Conservation (phyloP, 371 early-diverging fungal species). For the Apophysomyces trapeziformis region DNA sequence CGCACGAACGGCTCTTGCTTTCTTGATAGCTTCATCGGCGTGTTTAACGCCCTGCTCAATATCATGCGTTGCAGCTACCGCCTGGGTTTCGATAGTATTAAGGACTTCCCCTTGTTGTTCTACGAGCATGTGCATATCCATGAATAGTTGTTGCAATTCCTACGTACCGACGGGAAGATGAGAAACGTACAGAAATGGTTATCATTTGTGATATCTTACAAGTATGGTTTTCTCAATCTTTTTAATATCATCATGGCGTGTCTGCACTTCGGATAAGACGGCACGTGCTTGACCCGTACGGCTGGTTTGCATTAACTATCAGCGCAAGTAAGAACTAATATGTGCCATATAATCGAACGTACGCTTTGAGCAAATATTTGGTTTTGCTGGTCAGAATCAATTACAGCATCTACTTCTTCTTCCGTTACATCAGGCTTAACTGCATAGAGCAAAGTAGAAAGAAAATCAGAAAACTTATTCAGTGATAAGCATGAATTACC, state of each 20-base stretch:
- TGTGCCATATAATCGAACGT: constrained; percentile 8
- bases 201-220: constrained; percentile 33
- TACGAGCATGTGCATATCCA: constrained; percentile 88
- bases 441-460: constrained; percentile 7
- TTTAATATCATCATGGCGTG: constrained; percentile 84
- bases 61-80: constrained; percentile 63
- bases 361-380: constrained; percentile 85
- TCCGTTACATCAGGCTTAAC: constrained; percentile 82
- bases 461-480: background rate
- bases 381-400: constrained; percentile 68
- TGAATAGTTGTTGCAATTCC: constrained; percentile 87
- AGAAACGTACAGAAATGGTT: background rate
- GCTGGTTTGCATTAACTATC: constrained; percentile 67
- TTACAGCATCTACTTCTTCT: constrained; percentile 76
- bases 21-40: constrained; percentile 68
- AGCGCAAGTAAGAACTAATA: background rate
- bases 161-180: constrained; percentile 26
- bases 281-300: constrained; percentile 78
- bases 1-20: constrained; percentile 72
- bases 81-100: constrained; percentile 72
- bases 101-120: constrained; percentile 77
- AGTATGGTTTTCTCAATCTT: constrained; percentile 86
- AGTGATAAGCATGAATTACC: constrained; percentile 39
- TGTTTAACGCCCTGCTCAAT: constrained; percentile 71
- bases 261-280: constrained; percentile 82